Conservation (phyloP, 305 asterid species). For the Ilex paraguariensis region DNA sequence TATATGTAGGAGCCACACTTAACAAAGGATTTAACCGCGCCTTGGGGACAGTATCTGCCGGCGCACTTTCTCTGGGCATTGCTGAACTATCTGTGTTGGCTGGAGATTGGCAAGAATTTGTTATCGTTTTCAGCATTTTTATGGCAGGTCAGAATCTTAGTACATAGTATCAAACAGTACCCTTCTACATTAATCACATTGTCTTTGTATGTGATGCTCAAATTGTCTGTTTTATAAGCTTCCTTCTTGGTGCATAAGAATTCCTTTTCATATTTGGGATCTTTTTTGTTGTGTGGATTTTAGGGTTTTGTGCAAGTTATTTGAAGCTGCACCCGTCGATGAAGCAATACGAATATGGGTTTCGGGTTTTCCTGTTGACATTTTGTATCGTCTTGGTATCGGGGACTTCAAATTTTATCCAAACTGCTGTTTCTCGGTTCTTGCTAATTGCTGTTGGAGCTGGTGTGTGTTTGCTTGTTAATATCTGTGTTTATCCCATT, state of each 20-base stretch:
- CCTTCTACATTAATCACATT: no score
- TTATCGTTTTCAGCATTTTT: constrained; percentile 63
- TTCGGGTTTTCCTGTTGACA: constrained; percentile 80
- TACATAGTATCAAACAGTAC: neutral
- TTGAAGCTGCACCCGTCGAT: constrained; percentile 69
- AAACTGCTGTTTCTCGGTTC: constrained; percentile 65
- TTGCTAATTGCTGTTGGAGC: constrained; percentile 81
- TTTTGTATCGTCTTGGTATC: constrained; percentile 77
- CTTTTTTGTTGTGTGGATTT: constrained; percentile 5
- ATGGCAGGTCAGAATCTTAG: constrained; percentile 48
- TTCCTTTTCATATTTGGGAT: neutral
- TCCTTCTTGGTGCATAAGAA: no score
- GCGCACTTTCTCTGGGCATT: constrained; percentile 35
- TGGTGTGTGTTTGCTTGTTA: constrained; percentile 56
- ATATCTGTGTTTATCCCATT: constrained; percentile 70
- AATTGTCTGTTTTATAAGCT: no score
- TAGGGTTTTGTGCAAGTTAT: constrained; percentile 56
- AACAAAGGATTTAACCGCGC: constrained; percentile 48
- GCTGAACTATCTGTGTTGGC: constrained; percentile 36
- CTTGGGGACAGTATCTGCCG: constrained; percentile 47
- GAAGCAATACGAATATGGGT: constrained; percentile 92
- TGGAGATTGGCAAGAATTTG: constrained; percentile 52
- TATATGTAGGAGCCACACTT: constrained; percentile 39
- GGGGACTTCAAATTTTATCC: constrained; percentile 51
- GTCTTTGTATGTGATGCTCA: no score